phyloP scores from a whole-genome alignment of 192 early-diverging fungal genomes.

The Allomyces arbusculus region DNA sequence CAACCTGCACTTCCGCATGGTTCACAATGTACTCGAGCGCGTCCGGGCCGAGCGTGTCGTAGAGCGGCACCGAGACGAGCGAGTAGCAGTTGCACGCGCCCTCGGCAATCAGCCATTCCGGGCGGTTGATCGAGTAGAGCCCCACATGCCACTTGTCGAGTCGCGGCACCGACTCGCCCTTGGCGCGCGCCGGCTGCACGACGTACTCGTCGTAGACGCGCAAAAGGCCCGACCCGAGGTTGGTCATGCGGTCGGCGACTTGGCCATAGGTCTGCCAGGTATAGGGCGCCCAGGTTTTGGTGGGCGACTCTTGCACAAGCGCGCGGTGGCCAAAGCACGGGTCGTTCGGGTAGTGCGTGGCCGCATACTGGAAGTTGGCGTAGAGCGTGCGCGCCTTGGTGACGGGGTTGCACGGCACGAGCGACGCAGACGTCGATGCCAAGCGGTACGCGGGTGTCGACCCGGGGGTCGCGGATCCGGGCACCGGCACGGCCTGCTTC shows the following conservation, averaged over 20 bases:
- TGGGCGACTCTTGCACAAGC: constrained; percentile 12
- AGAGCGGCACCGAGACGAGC: constrained; percentile 51
- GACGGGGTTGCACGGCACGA: neutral
- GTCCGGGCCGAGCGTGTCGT: constrained; percentile 74
- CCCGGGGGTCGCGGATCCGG: neutral
- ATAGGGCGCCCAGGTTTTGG: constrained; percentile 15
- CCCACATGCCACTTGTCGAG: constrained; percentile 24
- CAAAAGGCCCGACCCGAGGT: constrained; percentile 49
- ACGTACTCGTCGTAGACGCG: constrained; percentile 5
- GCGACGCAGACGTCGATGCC: neutral
- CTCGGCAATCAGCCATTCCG: constrained; percentile 58
- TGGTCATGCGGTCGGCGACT: constrained; percentile 30
- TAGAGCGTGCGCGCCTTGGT: neutral
- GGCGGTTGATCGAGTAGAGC: constrained; percentile 50
- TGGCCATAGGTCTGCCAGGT: constrained; percentile 51
- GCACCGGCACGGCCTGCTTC: neutral
- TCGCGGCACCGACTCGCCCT: no score
- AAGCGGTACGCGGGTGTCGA: neutral
- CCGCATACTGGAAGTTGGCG: neutral
- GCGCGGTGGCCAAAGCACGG: constrained; percentile 48
- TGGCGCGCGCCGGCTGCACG: neutral
- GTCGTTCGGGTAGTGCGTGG: constrained; percentile 7
- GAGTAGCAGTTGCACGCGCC: constrained; percentile 42
- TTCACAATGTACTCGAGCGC: constrained; percentile 69
- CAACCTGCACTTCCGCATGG: constrained; percentile 50